Percentiles rank a stretch among this genome's conserved stretches.
Conservation (phyloP, 2,329 filamentous ascomycete genomes). For the Sarocladium brachiariae region DNA sequence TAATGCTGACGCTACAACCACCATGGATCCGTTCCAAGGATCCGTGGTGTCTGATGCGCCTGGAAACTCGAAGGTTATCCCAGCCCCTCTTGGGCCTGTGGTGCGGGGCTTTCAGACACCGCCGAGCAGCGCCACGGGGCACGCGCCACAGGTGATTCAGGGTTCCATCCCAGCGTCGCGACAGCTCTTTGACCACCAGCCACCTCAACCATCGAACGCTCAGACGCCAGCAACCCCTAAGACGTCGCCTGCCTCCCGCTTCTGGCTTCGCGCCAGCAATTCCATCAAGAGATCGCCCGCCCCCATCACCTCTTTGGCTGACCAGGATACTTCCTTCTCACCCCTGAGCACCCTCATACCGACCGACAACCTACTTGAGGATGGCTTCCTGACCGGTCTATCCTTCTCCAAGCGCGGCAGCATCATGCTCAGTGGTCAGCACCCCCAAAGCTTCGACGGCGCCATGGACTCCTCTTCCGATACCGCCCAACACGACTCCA, state of each 20-base stretch:
- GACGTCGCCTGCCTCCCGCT: conserved; percentile 6
- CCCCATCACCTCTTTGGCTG: conserved; percentile 16
- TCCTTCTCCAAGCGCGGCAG: conserved; percentile 59
- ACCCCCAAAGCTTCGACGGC: conserved; percentile 17
- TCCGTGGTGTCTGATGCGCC: not conserved
- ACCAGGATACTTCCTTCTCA: conserved; percentile 32
- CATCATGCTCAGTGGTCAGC: conserved; percentile 51
- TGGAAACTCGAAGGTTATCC: not conserved
- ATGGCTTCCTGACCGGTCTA: conserved; percentile 49
- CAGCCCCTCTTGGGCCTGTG: conserved; percentile 14
- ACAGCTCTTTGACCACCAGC: conserved; percentile 12
- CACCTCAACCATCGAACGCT: not conserved
- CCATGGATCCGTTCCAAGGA: not conserved
- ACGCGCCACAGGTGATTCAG: conserved; percentile 3
- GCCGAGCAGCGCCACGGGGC: conserved; percentile 12
- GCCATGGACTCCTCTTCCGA: conserved; percentile 13
- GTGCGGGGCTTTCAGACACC: conserved; percentile 20
- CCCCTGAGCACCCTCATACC: conserved; percentile 52
- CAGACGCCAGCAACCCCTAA: conserved; percentile 4
- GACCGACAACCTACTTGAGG: conserved; percentile 48
- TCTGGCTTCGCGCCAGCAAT: conserved; percentile 1
- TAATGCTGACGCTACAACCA: not conserved
- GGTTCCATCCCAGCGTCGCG: not conserved
- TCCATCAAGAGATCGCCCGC: not conserved
- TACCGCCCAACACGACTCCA: conserved; percentile 5